Conservation (phyloP, 805 yeast genomes). For the Candida hispaniensis region DNA sequence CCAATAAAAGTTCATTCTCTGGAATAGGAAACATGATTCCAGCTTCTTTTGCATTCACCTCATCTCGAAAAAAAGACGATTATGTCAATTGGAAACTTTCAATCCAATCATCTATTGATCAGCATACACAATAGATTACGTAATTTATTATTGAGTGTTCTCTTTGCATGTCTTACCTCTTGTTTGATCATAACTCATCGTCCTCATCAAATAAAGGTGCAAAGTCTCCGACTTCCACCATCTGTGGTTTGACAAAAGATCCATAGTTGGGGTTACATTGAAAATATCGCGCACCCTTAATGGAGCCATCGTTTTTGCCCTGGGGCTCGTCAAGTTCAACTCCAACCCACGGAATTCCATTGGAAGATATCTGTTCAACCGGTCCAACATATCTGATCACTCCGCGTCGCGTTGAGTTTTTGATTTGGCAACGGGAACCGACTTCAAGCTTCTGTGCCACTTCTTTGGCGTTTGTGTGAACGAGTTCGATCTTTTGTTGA, state of each 20-base stretch:
- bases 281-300: constrained; percentile 53
- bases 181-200: too few relatives aligned
- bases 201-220: constrained; percentile 46
- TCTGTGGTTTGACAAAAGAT: constrained; percentile 61
- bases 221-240: constrained; percentile 60
- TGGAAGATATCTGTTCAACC: constrained; percentile 46
- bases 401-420: constrained; percentile 38
- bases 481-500: constrained; percentile 14
- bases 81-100: constrained; percentile 21
- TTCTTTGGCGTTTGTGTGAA: constrained; percentile 17
- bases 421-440: constrained; percentile 36
- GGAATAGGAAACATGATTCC: constrained; percentile 24
- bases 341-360: constrained; percentile 58
- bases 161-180: too few relatives aligned
- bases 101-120: too few relatives aligned
- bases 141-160: too few relatives aligned
- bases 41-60: constrained; percentile 18
- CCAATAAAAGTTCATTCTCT: constrained; percentile 17
- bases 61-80: constrained; percentile 16
- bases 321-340: constrained; percentile 74
- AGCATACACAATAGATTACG: too few relatives aligned
- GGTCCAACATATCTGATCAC: constrained; percentile 58
- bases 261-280: constrained; percentile 51
- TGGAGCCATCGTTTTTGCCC: constrained; percentile 76
- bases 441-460: constrained; percentile 30